Percentiles rank a stretch among this genome's conserved stretches.
These are phyloP conservation scores for Colletotrichum salicis DNA, from an alignment of 2,329 filamentous ascomycete genomes.

Conservation along the genomic window DNA sequence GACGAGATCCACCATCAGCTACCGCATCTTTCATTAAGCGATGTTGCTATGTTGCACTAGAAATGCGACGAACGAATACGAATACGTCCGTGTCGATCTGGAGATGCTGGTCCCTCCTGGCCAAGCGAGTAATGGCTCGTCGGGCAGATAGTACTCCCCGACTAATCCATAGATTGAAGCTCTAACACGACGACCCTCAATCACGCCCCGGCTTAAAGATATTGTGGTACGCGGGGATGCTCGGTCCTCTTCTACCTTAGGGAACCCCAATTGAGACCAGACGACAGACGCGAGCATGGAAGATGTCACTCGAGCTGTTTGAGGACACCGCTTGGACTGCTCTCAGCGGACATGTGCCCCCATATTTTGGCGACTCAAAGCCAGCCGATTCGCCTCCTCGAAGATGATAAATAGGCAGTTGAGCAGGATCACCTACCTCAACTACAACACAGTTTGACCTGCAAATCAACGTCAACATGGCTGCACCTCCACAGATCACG, in stretches of 20 bases:
- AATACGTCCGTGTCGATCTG: slow-evolving; percentile 4
- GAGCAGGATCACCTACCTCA: not conserved
- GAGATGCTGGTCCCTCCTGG: not conserved
- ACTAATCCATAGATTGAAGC: not conserved
- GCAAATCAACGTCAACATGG: not conserved
- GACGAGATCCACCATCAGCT: not conserved
- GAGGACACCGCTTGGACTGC: slow-evolving; percentile 2
- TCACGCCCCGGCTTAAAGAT: not conserved
- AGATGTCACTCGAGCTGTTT: not conserved
- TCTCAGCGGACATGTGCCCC: not conserved
- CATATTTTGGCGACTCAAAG: not conserved
- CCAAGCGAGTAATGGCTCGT: not conserved
- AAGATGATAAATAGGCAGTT: not conserved
- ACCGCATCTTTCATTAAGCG: not conserved
- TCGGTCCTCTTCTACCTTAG: not conserved
- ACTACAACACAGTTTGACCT: not conserved
- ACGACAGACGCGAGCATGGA: not conserved
- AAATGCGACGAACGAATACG: slow-evolving; percentile 17
- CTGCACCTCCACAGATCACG: not conserved
- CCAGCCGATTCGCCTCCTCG: not conserved
- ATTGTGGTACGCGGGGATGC: not conserved
- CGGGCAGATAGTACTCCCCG: not conserved
- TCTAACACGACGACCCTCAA: not conserved
- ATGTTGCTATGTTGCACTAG: not conserved
- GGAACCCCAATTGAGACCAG: not conserved